phyloP scores from a whole-genome alignment of 1,284 basidiomycete species.

The Trichosporon inkin region DNA sequence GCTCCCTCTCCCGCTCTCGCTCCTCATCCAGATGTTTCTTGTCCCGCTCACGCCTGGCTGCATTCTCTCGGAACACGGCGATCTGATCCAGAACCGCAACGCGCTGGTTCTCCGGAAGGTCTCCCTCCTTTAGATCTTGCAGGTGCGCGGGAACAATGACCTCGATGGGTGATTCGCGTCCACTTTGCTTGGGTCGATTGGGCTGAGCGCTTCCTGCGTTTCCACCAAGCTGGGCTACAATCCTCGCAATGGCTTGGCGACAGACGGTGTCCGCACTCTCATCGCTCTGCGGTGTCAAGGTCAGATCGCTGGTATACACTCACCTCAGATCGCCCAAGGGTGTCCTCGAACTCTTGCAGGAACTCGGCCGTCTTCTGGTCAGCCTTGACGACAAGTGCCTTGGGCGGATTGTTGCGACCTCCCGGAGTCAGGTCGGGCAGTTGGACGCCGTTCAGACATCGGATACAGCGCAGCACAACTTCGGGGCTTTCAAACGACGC shows the following conservation, averaged over 20 bases:
- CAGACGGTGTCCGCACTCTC: slow-evolving; percentile 45
- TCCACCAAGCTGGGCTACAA: slow-evolving; percentile 45
- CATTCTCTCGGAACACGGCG: slow-evolving; percentile 82
- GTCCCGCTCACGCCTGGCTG: slow-evolving; percentile 78
- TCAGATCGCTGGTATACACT: slow-evolving; percentile 28
- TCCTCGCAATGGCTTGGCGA: slow-evolving; percentile 43
- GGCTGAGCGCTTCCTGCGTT: neutral
- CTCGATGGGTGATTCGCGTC: slow-evolving; percentile 34
- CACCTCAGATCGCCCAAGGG: slow-evolving; percentile 74
- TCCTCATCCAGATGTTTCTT: slow-evolving; percentile 65
- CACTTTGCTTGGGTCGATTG: slow-evolving; percentile 50
- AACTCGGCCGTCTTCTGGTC: slow-evolving; percentile 88
- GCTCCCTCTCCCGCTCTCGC: slow-evolving; percentile 35
- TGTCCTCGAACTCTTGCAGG: slow-evolving; percentile 74
- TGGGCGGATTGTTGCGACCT: slow-evolving; percentile 64
- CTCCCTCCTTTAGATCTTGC: slow-evolving; percentile 88
- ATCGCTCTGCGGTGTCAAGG: slow-evolving; percentile 40
- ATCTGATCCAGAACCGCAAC: slow-evolving; percentile 92
- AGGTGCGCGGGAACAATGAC: slow-evolving; percentile 84
- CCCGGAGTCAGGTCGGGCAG: slow-evolving; percentile 69
- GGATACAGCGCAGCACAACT: slow-evolving; percentile 73
- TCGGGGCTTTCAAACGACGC: slow-evolving; percentile 87
- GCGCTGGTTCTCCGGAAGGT: slow-evolving; percentile 90
- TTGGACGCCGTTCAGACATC: slow-evolving; percentile 75
- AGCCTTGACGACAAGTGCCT: slow-evolving; percentile 84